Evolutionary conservation across 768 basidiomycete species (phyloP), one percentile per base, ranked within the genome.

Genomic region (Leucocoprinus leucothites): DNA sequence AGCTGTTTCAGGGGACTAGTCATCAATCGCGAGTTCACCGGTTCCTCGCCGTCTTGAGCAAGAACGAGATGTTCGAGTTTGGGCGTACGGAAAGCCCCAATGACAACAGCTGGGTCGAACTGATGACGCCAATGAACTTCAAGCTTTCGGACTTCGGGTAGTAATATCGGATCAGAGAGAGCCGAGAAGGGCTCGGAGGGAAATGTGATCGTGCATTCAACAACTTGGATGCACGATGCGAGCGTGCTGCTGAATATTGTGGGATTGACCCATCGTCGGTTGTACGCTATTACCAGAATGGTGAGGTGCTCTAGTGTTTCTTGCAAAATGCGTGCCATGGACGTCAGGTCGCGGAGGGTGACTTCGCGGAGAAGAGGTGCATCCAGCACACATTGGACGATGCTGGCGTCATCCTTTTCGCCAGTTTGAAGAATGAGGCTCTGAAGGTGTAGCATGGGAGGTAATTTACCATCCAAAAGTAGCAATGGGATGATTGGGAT

Each of bases 341-440:
- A 61, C 7, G 62, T 66, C 24, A 60, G 59, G 44, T 66, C 63
- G 48, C 60, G 56, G 3, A 66, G 54, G 9, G 53, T 58, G 34
- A 64, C 58, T 34, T 22, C 13, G n/a, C 48, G 60, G 6, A 64
- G 51, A 2, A 47, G 55, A 24, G 60, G 65, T 8, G 63, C 55
- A 14, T 60, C 19, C 18, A 64, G 43, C 19, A 24, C 9, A 38
- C 18, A 9, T 1, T 63, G 58, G 14, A 60, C 43, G 9, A 44
- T 44, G 21, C 43, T 44, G 5, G 43, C 18, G 21, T 44, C 43
- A 44, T 44, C 43, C 18, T 44, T 46, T 3, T 49, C 44, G 24
- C 43, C 19, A 9, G 51, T 36, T 44, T 44, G 43, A 44, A 51
- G 48, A 14, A 42, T 42, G 16, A 64, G 60, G 8, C 55, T 45